Evolutionary conservation across 2,329 filamentous ascomycete species (phyloP), one percentile per base, ranked within the genome.

Genomic region (Gaeumannomyces tritici): DNA sequence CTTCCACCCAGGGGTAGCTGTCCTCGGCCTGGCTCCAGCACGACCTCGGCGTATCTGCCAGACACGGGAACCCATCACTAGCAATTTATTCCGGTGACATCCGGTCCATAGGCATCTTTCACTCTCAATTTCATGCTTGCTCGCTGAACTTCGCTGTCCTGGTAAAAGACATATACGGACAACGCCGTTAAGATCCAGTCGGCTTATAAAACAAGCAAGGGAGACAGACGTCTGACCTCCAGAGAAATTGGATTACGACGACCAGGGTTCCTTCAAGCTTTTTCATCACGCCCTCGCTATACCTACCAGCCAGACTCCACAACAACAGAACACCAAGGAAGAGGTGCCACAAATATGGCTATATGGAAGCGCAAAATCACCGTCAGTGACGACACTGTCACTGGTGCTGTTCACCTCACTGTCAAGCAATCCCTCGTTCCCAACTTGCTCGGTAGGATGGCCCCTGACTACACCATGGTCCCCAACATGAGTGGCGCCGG

Each of bases 341-440:
- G 18, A 29, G 8, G 11, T 27, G 11, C 4, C 18, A 6, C 9
- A 29, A 54, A 29, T 18, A 73, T 73, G 71, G 65, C 57, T 24
- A 61, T 73, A 18, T 74, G 68, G 65, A 70, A 67, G 55, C 65
- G 72, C 27, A 74, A 70, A 29, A 70, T 74, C 60, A 68, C 68
- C 54, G 70, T 74, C 60, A 62, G 66, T 28, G 73, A 74, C 66
- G 70, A 74, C 67, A 65, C 66, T 9, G 67, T 74, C 61, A 74
- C 72, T 28, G 68, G 65, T 51, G 73, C 72, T 2, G 70, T 68
- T 1, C 65, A 70, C 62, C 65, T 76, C 62, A 74, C 72, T 5
- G 61, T 70, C 57, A 70, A 65, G 60, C 73, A 73, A 67, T 74
- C 73, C 2, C 63, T 75, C n/a, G 29, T 73, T 28, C 72, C 72